Conservation (phyloP, 2,329 filamentous ascomycete species). For the Talaromyces sp. region DNA sequence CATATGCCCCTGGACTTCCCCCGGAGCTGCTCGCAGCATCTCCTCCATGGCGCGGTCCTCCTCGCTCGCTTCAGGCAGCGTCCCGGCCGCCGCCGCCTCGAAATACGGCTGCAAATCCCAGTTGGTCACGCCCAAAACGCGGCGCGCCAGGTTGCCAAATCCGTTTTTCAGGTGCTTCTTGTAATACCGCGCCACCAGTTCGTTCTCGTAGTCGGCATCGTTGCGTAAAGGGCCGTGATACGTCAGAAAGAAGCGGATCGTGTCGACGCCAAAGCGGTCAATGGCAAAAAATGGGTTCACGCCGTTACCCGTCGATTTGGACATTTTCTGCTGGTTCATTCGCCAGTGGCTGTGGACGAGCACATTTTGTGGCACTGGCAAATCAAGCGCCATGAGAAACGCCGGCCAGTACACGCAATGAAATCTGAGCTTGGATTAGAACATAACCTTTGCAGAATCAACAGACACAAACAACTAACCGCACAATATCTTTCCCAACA, state of each 20-base stretch:
- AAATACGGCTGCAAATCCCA: conserved; percentile 65
- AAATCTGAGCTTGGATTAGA: conserved; percentile 48
- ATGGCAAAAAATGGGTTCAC: conserved; percentile 92
- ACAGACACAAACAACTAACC: conserved; percentile 34
- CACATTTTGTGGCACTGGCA: conserved; percentile 72
- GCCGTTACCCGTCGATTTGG: conserved; percentile 89
- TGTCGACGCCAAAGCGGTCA: conserved; percentile 80
- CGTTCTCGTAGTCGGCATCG: conserved; percentile 83
- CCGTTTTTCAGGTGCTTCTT: conserved; percentile 71
- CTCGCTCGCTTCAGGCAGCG: conserved; percentile 22
- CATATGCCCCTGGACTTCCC: conserved; percentile 53
- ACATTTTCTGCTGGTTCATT: conserved; percentile 88
- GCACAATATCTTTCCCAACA: conserved; percentile 92
- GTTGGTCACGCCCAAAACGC: conserved; percentile 61
- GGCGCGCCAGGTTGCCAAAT: conserved; percentile 72
- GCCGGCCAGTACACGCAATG: conserved; percentile 99
- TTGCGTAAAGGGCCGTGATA: conserved; percentile 69
- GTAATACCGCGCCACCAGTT: conserved; percentile 67
- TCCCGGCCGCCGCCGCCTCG: conserved; percentile 26
- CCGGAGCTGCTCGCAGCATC: conserved; percentile 36
- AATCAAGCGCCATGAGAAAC: conserved; percentile 78
- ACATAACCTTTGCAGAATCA: neutral
- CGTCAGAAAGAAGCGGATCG: conserved; percentile 83
- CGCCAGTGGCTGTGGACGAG: conserved; percentile 95
- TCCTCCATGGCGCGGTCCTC: conserved; percentile 32